These are phyloP conservation scores for Juglanconis oblonga DNA, from an alignment of 2,329 filamentous ascomycete species.

Conservation along the genomic window DNA sequence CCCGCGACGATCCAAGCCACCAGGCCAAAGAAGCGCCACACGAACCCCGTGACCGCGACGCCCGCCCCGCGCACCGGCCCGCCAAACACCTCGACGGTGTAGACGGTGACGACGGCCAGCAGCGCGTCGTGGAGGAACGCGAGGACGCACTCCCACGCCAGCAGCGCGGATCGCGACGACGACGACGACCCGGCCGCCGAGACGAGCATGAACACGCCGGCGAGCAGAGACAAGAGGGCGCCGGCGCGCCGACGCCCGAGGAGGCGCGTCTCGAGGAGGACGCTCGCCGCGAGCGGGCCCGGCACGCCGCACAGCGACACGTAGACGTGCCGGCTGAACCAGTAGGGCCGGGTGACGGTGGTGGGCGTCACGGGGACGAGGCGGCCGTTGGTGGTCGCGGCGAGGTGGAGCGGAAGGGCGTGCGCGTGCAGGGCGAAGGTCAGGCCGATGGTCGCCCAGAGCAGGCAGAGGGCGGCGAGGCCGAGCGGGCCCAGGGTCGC, in stretches of 20 bases:
- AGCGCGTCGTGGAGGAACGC: background rate
- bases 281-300: background rate
- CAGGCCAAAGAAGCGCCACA: background rate
- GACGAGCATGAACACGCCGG: background rate
- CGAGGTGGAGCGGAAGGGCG: background rate
- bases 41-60: background rate
- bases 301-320: conserved; percentile 2
- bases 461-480: background rate
- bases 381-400: background rate
- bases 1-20: conserved; percentile 1
- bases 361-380: background rate
- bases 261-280: background rate
- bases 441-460: conserved; percentile 1
- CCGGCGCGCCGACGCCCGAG: conserved; percentile 1
- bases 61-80: conserved; percentile 1
- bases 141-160: background rate
- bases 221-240: background rate
- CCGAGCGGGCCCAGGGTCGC: background rate
- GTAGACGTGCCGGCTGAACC: conserved; percentile 3
- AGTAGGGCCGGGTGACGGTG: background rate
- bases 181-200: background rate
- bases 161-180: background rate
- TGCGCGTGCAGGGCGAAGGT: background rate
- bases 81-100: conserved; percentile 6
- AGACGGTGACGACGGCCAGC: background rate